Conservation (phyloP, 805 yeast species). For the Metschnikowia hibisci region DNA sequence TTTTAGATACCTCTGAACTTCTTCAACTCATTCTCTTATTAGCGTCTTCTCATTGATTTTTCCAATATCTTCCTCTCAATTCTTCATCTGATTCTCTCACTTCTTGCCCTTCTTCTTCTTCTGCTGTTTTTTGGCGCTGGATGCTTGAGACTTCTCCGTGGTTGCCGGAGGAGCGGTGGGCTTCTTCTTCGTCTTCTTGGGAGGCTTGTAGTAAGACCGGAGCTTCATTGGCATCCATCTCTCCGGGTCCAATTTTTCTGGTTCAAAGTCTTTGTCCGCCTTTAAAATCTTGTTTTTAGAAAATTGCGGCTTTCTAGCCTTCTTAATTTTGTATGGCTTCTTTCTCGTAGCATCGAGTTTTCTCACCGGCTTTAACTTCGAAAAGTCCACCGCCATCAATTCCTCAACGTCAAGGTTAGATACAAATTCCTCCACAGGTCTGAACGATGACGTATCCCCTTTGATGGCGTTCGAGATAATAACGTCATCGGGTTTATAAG, state of each 20-base stretch:
- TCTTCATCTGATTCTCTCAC: constrained; percentile 2
- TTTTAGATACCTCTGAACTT: too few relatives aligned
- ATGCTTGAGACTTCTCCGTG: constrained; percentile 18
- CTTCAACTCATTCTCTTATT: too few relatives aligned
- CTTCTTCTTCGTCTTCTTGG: constrained; percentile 26
- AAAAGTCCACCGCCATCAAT: constrained; percentile 29
- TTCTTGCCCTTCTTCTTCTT: constrained; percentile 21
- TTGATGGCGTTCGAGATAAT: constrained; percentile 23
- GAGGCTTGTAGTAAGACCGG: constrained; percentile 77
- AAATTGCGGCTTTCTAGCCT: constrained; percentile 18
- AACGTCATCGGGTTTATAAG: constrained; percentile 20
- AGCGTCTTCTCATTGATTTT: too few relatives aligned
- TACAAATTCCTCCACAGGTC: constrained; percentile 18
- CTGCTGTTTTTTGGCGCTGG: constrained; percentile 23
- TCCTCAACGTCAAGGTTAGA: constrained; percentile 25
- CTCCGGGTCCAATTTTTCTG: constrained; percentile 46
- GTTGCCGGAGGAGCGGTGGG: constrained; percentile 20
- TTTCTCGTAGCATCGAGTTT: constrained; percentile 2
- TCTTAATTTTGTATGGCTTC: constrained; percentile 21
- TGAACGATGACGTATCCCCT: constrained; percentile 18
- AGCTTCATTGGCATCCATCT: constrained; percentile 92
- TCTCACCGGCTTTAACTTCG: constrained; percentile 18
- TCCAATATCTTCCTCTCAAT: too few relatives aligned
- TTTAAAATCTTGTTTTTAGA: constrained; percentile 15
- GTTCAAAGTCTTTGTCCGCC: constrained; percentile 12